A percentile compares a stretch with the other conserved stretches of the same genome.
These are phyloP conservation scores for Mucor saturninus DNA, from an alignment of 371 early-diverging fungal genomes.

Conservation along the genomic window DNA sequence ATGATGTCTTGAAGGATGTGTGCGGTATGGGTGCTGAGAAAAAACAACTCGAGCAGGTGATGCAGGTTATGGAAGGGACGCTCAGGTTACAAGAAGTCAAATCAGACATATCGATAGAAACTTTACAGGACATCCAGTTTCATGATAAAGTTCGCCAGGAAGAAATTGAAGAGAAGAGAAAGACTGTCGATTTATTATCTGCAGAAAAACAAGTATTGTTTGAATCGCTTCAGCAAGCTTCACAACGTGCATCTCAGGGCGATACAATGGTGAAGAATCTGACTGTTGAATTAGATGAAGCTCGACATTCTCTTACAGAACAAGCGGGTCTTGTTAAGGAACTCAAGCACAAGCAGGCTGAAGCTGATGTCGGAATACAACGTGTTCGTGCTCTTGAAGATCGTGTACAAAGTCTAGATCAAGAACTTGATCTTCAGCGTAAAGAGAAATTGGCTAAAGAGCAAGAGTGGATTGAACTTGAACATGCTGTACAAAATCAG, in stretches of 20 bases:
- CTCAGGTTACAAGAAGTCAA: slow-evolving; percentile 41
- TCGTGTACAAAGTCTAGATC: slow-evolving; percentile 31
- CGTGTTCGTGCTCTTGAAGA: slow-evolving; percentile 24
- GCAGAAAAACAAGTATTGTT: slow-evolving; percentile 33
- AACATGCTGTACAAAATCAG: slow-evolving; percentile 5
- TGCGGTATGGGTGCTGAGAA: slow-evolving; percentile 37
- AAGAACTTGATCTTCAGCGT: slow-evolving; percentile 22
- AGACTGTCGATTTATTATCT: slow-evolving; percentile 24
- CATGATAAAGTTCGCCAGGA: slow-evolving; percentile 35
- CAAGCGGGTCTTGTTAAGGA: slow-evolving; percentile 3
- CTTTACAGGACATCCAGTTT: slow-evolving; percentile 39
- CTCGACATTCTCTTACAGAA: slow-evolving; percentile 9
- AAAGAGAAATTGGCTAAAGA: slow-evolving; percentile 10
- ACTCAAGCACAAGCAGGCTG: slow-evolving; percentile 16
- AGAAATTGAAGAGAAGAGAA: slow-evolving; percentile 36
- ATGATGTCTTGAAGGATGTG: slow-evolving; percentile 35
- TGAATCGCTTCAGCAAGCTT: slow-evolving; percentile 17
- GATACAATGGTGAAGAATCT: slow-evolving; percentile 23
- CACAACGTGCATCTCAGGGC: slow-evolving; percentile 31
- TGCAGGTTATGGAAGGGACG: slow-evolving; percentile 38
- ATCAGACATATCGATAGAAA: slow-evolving; percentile 32
- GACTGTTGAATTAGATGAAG: slow-evolving; percentile 19
- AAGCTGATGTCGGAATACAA: slow-evolving; percentile 23
- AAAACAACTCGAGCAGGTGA: slow-evolving; percentile 38
- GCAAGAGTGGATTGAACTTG: slow-evolving; percentile 12